Conservation (phyloP, 2,329 filamentous ascomycete genomes). For the Zasmidium citrigriseum region DNA sequence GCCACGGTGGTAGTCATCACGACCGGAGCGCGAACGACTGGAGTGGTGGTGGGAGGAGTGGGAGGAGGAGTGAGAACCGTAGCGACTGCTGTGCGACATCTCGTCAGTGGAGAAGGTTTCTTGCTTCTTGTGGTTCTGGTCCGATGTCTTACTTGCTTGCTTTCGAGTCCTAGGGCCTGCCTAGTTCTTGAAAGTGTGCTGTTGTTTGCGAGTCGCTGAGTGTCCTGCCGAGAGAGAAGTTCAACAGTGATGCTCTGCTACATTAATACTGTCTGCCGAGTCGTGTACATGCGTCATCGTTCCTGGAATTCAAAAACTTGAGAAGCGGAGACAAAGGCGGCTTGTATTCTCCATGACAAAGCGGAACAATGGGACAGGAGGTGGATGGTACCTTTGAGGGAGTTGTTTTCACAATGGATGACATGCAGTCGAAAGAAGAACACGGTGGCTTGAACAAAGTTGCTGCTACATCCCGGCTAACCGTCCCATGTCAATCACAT, state of each 20-base stretch:
- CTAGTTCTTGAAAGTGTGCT: background rate
- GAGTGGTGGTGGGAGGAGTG: background rate
- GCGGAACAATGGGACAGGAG: no score
- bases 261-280: no score
- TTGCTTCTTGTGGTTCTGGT: background rate
- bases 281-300: no score
- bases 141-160: background rate
- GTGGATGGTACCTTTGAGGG: no score
- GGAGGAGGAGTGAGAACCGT: background rate
- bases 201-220: background rate
- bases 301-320: no score
- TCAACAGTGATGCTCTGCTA: background rate
- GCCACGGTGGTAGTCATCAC: background rate
- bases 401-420: no score
- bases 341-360: no score
- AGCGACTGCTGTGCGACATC: background rate
- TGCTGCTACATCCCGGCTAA: no score
- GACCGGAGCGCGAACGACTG: background rate
- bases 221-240: background rate
- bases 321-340: no score
- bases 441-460: no score
- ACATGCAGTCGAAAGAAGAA: no score
- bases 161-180: background rate
- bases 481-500: no score
- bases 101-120: background rate